These are phyloP conservation scores for Lentithecium fluviatile DNA, from an alignment of 495 filamentous ascomycete species.

Conservation along the genomic window DNA sequence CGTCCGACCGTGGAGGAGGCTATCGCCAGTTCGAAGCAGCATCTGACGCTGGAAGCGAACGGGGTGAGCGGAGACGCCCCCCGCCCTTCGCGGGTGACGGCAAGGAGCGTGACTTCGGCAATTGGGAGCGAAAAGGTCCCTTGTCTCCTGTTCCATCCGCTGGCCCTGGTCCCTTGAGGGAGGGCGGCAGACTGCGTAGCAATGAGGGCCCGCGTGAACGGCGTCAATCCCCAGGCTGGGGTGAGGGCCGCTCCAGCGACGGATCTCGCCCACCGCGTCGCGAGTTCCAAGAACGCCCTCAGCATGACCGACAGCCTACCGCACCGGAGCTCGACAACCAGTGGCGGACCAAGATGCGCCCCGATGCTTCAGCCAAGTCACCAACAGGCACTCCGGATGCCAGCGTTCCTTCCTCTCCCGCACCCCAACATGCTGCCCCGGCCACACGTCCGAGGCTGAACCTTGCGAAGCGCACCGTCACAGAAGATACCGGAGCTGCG, in stretches of 20 bases:
- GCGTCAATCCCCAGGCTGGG: conserved; percentile 77
- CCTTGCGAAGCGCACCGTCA: conserved; percentile 81
- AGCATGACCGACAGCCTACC: conserved; percentile 66
- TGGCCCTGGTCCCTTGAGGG: conserved; percentile 53
- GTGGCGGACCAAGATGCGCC: conserved; percentile 81
- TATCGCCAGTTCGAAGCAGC: conserved; percentile 43
- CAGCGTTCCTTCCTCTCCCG: conserved; percentile 66
- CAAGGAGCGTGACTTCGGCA: conserved; percentile 80
- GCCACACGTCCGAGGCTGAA: conserved; percentile 73
- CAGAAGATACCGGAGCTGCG: conserved; percentile 61
- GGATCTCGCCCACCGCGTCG: conserved; percentile 79
- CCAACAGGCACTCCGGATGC: conserved; percentile 58
- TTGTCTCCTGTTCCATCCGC: conserved; percentile 68
- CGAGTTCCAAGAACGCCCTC: conserved; percentile 68
- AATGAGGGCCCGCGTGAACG: conserved; percentile 66
- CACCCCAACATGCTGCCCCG: conserved; percentile 51
- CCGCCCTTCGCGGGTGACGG: conserved; percentile 63
- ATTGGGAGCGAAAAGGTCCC: conserved; percentile 95
- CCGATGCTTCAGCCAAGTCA: conserved; percentile 59
- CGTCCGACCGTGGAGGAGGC: conserved; percentile 44
- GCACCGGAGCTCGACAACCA: conserved; percentile 84
- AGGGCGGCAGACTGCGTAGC: conserved; percentile 67
- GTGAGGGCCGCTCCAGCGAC: conserved; percentile 75
- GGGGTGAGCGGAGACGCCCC: conserved; percentile 46
- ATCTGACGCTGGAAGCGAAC: conserved; percentile 51